Percentiles rank a stretch among this genome's conserved stretches.
These are phyloP conservation scores for Xylaria venustula DNA, from an alignment of 495 filamentous ascomycete species.

Conservation along the genomic window DNA sequence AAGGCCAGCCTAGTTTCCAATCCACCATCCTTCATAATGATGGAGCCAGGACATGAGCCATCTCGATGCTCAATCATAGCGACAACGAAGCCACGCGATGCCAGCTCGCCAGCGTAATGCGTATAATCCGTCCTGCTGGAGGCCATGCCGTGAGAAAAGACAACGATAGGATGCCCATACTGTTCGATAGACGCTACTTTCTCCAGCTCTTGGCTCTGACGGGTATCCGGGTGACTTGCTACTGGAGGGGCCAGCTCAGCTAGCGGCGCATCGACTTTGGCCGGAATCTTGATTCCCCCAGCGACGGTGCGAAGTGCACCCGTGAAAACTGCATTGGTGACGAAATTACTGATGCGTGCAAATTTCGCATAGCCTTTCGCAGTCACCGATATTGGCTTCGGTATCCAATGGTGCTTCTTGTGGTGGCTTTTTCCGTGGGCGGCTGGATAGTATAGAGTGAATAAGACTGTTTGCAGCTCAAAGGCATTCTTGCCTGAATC, in stretches of 20 bases:
- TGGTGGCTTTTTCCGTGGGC: constrained; percentile 18
- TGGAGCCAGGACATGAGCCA: constrained; percentile 49
- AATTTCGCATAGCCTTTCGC: constrained; percentile 50
- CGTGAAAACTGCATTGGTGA: constrained; percentile 38
- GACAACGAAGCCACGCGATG: constrained; percentile 50
- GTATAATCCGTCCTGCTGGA: constrained; percentile 51
- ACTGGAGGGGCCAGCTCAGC: constrained; percentile 24
- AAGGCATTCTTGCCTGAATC: constrained; percentile 37
- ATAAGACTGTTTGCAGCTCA: constrained; percentile 46
- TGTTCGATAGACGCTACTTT: constrained; percentile 19
- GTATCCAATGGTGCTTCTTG: constrained; percentile 46
- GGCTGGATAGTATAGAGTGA: constrained; percentile 50
- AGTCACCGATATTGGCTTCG: constrained; percentile 46
- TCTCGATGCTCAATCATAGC: constrained; percentile 55
- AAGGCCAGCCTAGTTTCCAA: constrained; percentile 27
- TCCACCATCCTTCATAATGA: constrained; percentile 34
- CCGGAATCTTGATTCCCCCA: constrained; percentile 43
- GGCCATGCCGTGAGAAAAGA: constrained; percentile 56
- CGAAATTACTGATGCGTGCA: constrained; percentile 39
- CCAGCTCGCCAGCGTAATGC: constrained; percentile 53
- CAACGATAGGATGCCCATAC: constrained; percentile 40
- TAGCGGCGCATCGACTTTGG: constrained; percentile 42
- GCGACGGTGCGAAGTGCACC: constrained; percentile 33
- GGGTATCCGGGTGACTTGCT: constrained; percentile 19
- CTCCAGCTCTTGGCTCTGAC: constrained; percentile 17